Evolutionary conservation across 129 eudicot genomes (phyloP), one percentile per base, ranked within the genome.

Genomic region (Lonicera japonica): DNA sequence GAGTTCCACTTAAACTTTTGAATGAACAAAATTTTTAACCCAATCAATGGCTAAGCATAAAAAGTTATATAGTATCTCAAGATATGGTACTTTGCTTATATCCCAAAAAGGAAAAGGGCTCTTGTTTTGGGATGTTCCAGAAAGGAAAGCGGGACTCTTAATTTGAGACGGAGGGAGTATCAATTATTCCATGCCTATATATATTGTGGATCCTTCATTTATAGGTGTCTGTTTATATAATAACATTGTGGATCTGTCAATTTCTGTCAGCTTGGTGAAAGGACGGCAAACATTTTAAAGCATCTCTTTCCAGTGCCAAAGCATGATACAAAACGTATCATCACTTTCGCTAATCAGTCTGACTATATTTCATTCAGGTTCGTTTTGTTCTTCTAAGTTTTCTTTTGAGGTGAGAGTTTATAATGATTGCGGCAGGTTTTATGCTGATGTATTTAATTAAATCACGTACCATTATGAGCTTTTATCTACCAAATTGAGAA

Each of bases 351-450:
- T 36, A 88, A 85, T 73, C 92, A 85, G 75, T 83, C 96, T 1
- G 99, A 88, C 78, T 94, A 85, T 63, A 63, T 94, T 56, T 94
- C 99, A 23, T 94, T 94, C 89, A 88, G 99, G 99, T 88, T 54
- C 24, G 78, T 60, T 56, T 25, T n/a, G 18, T 46, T 1, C 55
- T 50, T 53, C 4, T 12, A 18, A 21, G 22, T 58, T 18, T 25
- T 56, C 40, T 67, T n/a, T n/a, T 21, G 52, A 43, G 17, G 53
- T 14, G 52, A 54, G 10, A 59, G 15, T 9, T 59, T 38, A 17
- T 47, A 16, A 1, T 29, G 36, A 50, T n/a, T 47, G 53, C 39
- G 18, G 21, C 55, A n/a, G n/a, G 6, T 62, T 47, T 22, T 45
- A n/a, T 63, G 40, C 52, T 61, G 54, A 40, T 41, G 8, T 21